Conservation (phyloP, 139 green algal genomes). For the Coelastrella sp. region DNA sequence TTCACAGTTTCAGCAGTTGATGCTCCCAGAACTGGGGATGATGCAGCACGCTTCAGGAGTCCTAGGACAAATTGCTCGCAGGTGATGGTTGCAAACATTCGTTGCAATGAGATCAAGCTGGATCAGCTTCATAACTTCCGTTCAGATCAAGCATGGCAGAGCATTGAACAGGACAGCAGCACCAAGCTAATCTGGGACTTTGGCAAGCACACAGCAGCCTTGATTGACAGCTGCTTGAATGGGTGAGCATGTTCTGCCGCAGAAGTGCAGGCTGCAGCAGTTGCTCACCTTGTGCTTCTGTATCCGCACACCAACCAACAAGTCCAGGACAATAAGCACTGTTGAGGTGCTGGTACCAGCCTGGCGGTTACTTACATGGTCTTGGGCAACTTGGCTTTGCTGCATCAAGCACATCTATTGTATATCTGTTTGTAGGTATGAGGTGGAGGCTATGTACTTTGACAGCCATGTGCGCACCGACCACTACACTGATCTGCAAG, state of each 20-base stretch:
- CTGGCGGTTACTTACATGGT: not conserved
- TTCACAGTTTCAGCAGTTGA: too few species aligned
- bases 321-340: not conserved
- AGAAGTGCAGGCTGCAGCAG: too few species aligned
- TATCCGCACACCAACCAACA: too few species aligned
- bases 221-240: slow-evolving; percentile 79
- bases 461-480: slow-evolving; percentile 73
- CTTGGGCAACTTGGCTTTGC: too few species aligned
- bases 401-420: not conserved
- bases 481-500: slow-evolving; percentile 76
- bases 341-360: not conserved
- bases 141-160: slow-evolving; percentile 70
- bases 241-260: slow-evolving; percentile 62
- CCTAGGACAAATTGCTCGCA: slow-evolving; percentile 40
- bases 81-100: slow-evolving; percentile 98
- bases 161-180: slow-evolving; percentile 56
- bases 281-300: too few species aligned
- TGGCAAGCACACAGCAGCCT: slow-evolving; percentile 53
- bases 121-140: slow-evolving; percentile 77
- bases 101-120: slow-evolving; percentile 89
- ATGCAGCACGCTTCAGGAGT: too few species aligned
- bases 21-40: too few species aligned
- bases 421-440: slow-evolving; percentile 72
- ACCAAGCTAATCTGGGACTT: slow-evolving; percentile 74
- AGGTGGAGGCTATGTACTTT: slow-evolving; percentile 93